Evolutionary conservation across 2,329 filamentous ascomycete species (phyloP), one percentile per base, ranked within the genome.

Genomic region (Calonectria honghensis): DNA sequence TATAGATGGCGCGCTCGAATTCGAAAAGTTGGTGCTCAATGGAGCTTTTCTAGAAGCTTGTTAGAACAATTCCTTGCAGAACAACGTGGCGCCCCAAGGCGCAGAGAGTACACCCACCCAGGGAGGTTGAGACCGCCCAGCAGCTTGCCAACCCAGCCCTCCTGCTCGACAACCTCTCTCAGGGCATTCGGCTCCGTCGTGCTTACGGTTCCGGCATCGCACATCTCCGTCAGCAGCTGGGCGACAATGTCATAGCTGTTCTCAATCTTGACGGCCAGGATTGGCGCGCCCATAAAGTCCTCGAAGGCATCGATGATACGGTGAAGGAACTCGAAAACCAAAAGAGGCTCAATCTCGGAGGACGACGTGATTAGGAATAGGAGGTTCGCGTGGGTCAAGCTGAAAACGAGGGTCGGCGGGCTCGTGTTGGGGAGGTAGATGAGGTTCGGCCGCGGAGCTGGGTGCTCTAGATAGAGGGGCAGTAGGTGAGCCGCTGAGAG

Each of bases 101-200:
- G 50, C 41, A 57, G 48, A 31, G 50, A 61, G 41, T 37, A 24
- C 41, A 81, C 85, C 68, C 85, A 94, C 93, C 93, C 92, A 73
- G 96, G 95, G 76, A 98, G 87, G 76, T 93, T 96, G 35, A 99
- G 95, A 78, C 94, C 95, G 61, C 96, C 95, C 24, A 99, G 88
- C 69, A 99, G 85, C 85, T 96, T 98, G 78, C 95, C 96, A 85
- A 98, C 91, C 87, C 96, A 94, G 39, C 95, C 95, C 76, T 98
- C 96, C 20, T 97, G 95, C 83, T 98, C 96, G 18, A 99, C 95
- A 18, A 96, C 89, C 83, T 99, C 97, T 80, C 95, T 91, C 81
- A 99, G 86, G 27, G 96, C 95, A 87, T 99, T 98, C 13, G 95
- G 94, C 84, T 99, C 97, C 1, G 96, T 98, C 72, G 95, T 98